A percentile compares a stretch with the other conserved stretches of the same genome.
Evolutionary conservation across 176 grass and related monocot species (phyloP).

Genomic region (Carex scoparia): DNA sequence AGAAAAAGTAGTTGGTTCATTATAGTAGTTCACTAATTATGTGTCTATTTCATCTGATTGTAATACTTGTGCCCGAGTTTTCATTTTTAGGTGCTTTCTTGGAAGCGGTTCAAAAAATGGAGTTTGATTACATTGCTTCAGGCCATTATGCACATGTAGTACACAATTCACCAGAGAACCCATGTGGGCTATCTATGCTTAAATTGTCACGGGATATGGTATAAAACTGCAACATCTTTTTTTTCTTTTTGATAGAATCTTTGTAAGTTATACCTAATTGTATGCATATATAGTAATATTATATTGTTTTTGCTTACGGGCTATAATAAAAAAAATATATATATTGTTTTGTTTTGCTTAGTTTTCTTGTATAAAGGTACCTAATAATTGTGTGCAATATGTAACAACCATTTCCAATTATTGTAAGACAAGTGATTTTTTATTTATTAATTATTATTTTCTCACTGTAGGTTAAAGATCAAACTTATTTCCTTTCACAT

Average conservation of each 20-base stretch:
- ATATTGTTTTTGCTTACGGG: not conserved
- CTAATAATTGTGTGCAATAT: not conserved
- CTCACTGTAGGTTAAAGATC: conserved; percentile 79
- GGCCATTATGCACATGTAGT: conserved; percentile 91
- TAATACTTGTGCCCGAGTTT: conserved; percentile 6
- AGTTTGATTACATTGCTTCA: conserved; percentile 91
- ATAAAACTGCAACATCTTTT: not conserved
- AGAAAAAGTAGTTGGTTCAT: not conserved
- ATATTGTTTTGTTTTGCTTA: not conserved
- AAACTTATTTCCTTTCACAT: conserved; percentile 97
- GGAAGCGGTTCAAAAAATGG: conserved; percentile 64
- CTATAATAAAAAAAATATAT: too few species aligned
- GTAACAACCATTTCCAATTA: not conserved
- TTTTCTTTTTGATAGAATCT: too few species aligned
- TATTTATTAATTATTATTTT: conserved; percentile 10
- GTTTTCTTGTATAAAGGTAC: not conserved
- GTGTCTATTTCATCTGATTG: not conserved
- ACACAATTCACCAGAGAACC: conserved; percentile 39
- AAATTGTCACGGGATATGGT: conserved; percentile 81
- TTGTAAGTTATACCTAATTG: too few species aligned
- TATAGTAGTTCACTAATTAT: not conserved
- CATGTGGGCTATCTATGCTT: conserved; percentile 41
- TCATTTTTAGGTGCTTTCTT: conserved; percentile 70
- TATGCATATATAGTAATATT: too few species aligned
- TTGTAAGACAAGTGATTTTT: conserved; percentile 4